Base-by-base conservation (phyloP, 2,329 filamentous ascomycete genomes). In the Claviceps maximensis region DNA sequence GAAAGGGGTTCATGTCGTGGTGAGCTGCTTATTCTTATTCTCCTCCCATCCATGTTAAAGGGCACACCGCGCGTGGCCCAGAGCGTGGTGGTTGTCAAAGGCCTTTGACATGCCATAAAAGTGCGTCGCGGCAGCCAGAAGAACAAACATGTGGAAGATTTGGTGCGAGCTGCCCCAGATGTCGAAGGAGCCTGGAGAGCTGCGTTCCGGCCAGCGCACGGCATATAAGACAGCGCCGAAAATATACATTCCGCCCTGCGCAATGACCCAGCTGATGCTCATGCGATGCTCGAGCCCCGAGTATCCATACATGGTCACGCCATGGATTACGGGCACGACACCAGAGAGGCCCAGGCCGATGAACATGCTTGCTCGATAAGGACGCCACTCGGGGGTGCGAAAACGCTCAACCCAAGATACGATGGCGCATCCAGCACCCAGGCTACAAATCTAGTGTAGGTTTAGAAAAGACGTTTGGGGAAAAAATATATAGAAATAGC, bases 111-210 rank as follows among this genome's bases (percentile, higher is more conserved):
- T 77, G 49, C 87, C 90, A 51, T 82, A 83, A 55, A 97, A 73
- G 72, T 98, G 93, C 25, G 85, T 79, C 1, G 79, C 77, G 0
- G 89, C 91, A 0, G 93, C 93, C 56, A 89, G 68, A 17, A 97
- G 74, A 29, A 98, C 90, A 58, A 93, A 77, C 41, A 95, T 73
- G 71, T 98, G 93, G 67, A 98, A 98, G 58, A 98, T 86, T 71
- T 98, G 93, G 69, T 98, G 93, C 21, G 89, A 95, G 65, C 84
- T 89, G 40, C 93, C 91, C 79, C 87, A 87, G 50, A 96, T 87
- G 69, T 98, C 93, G 63, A 91, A 96, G 8, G 68, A 74, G 1
- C 89, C 87, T 0, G 91, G 93, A 46, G 73, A 78, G 62, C 77
- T 80, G 55, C 88, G 77, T 71, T 98, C 93, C 0, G 93, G 93